phyloP scores from a whole-genome alignment of 371 early-diverging fungal species.

The Amoeboaphelidium occidentale region DNA sequence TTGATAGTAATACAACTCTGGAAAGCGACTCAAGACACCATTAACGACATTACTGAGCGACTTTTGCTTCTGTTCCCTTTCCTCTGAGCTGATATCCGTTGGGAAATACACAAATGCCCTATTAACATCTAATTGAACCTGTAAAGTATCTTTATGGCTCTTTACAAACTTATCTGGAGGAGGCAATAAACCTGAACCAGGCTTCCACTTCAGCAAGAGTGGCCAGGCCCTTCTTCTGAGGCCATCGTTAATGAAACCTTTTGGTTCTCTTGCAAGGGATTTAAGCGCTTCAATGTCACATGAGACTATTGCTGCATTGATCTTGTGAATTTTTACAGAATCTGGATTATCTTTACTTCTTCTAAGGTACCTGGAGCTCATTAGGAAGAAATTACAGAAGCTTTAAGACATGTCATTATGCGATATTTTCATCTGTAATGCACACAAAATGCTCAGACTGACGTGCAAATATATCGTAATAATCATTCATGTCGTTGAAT shows the following conservation, averaged over 20 bases:
- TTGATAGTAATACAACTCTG: conserved; percentile 38
- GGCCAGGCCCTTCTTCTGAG: conserved; percentile 27
- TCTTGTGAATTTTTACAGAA: conserved; percentile 7
- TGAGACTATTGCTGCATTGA: conserved; percentile 24
- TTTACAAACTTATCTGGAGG: background rate
- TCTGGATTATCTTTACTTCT: no score
- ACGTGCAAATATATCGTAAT: no score
- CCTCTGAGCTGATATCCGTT: conserved; percentile 11
- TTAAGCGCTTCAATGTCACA: conserved; percentile 18
- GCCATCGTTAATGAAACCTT: conserved; percentile 24
- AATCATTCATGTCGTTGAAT: no score
- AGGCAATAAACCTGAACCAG: background rate
- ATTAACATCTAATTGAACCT: conserved; percentile 9
- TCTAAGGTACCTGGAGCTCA: no score
- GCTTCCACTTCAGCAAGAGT: conserved; percentile 3
- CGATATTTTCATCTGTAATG: no score
- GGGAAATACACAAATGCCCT: conserved; percentile 7
- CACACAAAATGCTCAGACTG: no score
- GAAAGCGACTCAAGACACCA: conserved; percentile 23
- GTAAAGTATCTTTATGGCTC: conserved; percentile 1
- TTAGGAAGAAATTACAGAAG: no score
- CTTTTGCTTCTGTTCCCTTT: conserved; percentile 14
- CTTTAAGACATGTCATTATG: no score
- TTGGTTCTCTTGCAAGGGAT: conserved; percentile 17
- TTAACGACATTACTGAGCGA: conserved; percentile 21